phyloP scores from a whole-genome alignment of 1,284 basidiomycete genomes.

The Phylloporus sp. region DNA sequence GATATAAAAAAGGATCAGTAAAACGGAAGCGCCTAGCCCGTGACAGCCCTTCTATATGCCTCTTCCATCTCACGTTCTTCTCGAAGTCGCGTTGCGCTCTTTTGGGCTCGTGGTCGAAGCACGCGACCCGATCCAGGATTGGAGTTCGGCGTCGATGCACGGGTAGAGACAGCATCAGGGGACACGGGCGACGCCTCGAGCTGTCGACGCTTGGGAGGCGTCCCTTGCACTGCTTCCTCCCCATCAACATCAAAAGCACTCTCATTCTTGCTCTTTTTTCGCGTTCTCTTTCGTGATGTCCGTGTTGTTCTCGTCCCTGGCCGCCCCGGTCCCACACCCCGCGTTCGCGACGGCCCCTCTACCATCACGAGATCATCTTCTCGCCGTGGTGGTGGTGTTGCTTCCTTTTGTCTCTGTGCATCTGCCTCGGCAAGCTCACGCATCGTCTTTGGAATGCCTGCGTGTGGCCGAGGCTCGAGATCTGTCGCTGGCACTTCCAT shows the following conservation, averaged over 20 bases:
- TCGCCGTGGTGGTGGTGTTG: conserved; percentile 8
- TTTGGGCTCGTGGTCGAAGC: conserved; percentile 55
- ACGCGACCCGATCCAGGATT: conserved; percentile 47
- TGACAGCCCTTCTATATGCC: conserved; percentile 50
- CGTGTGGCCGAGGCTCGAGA: conserved; percentile 24
- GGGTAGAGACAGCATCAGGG: not conserved
- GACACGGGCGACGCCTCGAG: conserved; percentile 4
- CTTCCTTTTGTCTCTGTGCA: conserved; percentile 20
- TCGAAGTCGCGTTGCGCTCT: conserved; percentile 48
- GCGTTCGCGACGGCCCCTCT: conserved; percentile 7
- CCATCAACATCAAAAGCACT: conserved; percentile 28
- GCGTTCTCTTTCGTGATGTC: conserved; percentile 32
- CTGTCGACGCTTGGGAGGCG: conserved; percentile 31
- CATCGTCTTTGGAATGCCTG: conserved; percentile 60
- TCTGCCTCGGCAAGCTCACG: conserved; percentile 61
- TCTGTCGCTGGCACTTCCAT: conserved; percentile 38
- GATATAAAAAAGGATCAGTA: not conserved
- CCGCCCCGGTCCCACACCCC: conserved; percentile 8
- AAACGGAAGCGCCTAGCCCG: conserved; percentile 33
- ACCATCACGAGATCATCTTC: conserved; percentile 8
- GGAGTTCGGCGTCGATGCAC: conserved; percentile 20
- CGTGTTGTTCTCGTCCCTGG: conserved; percentile 16
- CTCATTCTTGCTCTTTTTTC: conserved; percentile 17
- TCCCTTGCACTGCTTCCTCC: conserved; percentile 12
- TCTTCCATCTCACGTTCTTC: conserved; percentile 53